Evolutionary conservation across 306 rosid genomes (phyloP).

Genomic region (Acacia confusa): DNA sequence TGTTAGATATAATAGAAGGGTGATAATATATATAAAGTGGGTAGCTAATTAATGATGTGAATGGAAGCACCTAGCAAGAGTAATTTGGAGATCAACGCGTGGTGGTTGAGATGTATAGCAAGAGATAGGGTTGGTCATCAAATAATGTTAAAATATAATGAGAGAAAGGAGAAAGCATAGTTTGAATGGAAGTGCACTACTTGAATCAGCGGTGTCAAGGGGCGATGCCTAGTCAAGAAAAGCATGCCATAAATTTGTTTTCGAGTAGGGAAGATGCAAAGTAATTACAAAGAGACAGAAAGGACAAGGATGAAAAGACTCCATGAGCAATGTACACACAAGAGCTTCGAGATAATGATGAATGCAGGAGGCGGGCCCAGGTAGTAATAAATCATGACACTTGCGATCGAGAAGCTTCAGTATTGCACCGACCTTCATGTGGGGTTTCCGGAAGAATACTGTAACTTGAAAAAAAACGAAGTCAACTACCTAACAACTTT

Average conservation of each 20-base stretch:
- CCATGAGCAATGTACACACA: neutral
- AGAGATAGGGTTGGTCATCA: neutral
- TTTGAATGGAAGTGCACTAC: neutral
- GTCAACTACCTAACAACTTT: too few relatives aligned
- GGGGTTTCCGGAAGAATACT: too few relatives aligned
- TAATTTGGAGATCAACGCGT: too few relatives aligned
- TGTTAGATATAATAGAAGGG: too few relatives aligned
- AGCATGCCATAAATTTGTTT: constrained; percentile 2
- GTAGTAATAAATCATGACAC: neutral
- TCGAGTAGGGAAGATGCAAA: neutral
- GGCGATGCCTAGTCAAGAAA: constrained; percentile 23
- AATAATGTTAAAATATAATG: neutral
- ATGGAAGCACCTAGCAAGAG: neutral
- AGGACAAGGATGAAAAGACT: neutral
- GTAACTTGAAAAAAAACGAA: too few relatives aligned
- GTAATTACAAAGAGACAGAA: neutral
- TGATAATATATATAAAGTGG: neutral
- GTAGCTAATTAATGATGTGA: neutral
- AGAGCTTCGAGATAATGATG: neutral
- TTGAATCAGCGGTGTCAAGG: neutral
- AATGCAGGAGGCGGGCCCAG: neutral
- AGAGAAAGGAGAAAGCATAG: neutral
- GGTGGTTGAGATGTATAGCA: neutral
- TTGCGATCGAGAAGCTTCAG: neutral
- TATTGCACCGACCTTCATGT: neutral